These are phyloP conservation scores for Aspergillus mulundensis DNA, from an alignment of 495 filamentous ascomycete genomes.

Conservation along the genomic window DNA sequence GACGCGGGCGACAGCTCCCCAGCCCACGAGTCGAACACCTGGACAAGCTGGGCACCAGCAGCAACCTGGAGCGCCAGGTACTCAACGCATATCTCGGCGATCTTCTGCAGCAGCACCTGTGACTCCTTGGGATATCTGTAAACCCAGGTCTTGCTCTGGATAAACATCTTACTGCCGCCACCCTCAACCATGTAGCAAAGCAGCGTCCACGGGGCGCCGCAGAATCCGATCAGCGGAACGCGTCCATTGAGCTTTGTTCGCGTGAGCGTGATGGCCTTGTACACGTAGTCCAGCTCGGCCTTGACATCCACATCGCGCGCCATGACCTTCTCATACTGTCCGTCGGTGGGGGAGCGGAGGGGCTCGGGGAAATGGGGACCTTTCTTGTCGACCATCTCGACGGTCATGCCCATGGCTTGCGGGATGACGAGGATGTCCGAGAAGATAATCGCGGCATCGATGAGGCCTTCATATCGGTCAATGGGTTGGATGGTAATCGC, in stretches of 20 bases:
- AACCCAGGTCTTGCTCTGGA: constrained; percentile 89
- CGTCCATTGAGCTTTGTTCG: constrained; percentile 80
- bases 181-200: constrained; percentile 99
- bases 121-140: constrained; percentile 81
- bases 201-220: constrained; percentile 93
- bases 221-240: constrained; percentile 95
- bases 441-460: constrained; percentile 98
- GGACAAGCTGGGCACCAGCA: constrained; percentile 86
- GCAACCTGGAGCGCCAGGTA: constrained; percentile 88
- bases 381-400: constrained; percentile 95
- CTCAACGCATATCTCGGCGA: constrained; percentile 87
- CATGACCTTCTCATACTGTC: constrained; percentile 76
- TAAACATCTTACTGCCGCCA: constrained; percentile 89
- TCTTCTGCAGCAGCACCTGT: constrained; percentile 80
- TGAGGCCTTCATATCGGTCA: constrained; percentile 80
- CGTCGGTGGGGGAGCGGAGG: constrained; percentile 68
- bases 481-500: constrained; percentile 90
- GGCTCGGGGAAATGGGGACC: constrained; percentile 91
- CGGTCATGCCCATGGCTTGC: constrained; percentile 93
- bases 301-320: constrained; percentile 75
- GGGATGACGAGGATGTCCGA: constrained; percentile 97
- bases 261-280: constrained; percentile 88
- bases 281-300: constrained; percentile 84
- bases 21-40: constrained; percentile 99
- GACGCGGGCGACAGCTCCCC: constrained; percentile 81